Evolutionary conservation across 108 stramenopile genomes (phyloP), one percentile per base, ranked within the genome.

Genomic region (Nitzschia palea): DNA sequence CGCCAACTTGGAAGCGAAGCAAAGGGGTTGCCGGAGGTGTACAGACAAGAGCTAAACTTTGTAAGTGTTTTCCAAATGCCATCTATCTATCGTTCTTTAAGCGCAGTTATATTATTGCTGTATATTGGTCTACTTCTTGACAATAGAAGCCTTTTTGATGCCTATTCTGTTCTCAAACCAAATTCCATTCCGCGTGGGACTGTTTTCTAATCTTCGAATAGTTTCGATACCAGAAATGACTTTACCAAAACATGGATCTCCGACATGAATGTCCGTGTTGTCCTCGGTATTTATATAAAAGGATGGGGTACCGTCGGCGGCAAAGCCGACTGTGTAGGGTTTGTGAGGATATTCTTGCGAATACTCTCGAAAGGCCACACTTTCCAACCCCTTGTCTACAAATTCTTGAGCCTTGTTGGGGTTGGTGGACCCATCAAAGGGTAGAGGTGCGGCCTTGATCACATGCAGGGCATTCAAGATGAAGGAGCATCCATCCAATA

Each of bases 261-360:
- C 84, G 1, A 80, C 83, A 68, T 97, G 94, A 32, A 76, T 77
- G 27, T 78, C 59, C 10, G 80, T 76, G 67, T 97, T 97, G 66
- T 97, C 94, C 30, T 81, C 77, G 29, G 79, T 86, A 55, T 92
- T 93, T 57, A 97, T 83, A 65, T 92, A 97, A 62, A 94, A 95
- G 23, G 76, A 74, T 2, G 95, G 94, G 32, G 80, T 81, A 15
- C 77, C 82, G 29, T 84, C 80, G 25, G 75, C 85, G 15, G 86
- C 84, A 55, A 96, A 90, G 9, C 91, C 91, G 27, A 96, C 65
- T 14, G 93, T 92, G 34, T 81, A 88, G 58, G 76, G 55, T 15
- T 51, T 27, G 61, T 96, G 95, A 26, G 91, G 91, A 76, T 57
- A 94, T 1, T 82, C 76, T 2, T 44, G 58, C 32, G 73, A 63